Evolutionary conservation across 2,329 filamentous ascomycete genomes (phyloP).

Genomic region (Fonsecaea nubica): DNA sequence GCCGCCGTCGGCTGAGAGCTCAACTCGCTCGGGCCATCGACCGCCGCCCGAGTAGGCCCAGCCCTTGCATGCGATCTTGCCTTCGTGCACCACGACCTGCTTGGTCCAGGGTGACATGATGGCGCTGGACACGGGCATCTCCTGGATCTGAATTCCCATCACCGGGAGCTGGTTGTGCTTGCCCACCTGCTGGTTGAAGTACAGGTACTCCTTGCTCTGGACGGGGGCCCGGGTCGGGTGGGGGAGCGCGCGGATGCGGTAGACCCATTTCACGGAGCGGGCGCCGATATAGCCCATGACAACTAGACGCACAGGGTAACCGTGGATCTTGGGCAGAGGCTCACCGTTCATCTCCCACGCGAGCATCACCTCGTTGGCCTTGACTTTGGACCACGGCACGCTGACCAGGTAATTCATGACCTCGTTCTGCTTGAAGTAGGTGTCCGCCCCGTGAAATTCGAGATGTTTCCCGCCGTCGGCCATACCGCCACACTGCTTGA

Average conservation of each 20-base stretch:
- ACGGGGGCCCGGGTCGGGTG: slow-evolving; percentile 65
- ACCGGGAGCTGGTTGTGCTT: slow-evolving; percentile 68
- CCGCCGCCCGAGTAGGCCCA: slow-evolving; percentile 67
- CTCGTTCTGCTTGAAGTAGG: slow-evolving; percentile 72
- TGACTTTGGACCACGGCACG: slow-evolving; percentile 72
- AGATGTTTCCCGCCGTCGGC: slow-evolving; percentile 64
- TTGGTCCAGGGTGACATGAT: slow-evolving; percentile 70
- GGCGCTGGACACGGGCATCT: slow-evolving; percentile 72
- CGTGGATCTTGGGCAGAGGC: slow-evolving; percentile 69
- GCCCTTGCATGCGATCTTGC: slow-evolving; percentile 65
- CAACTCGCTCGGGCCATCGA: slow-evolving; percentile 67
- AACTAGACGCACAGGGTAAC: slow-evolving; percentile 66
- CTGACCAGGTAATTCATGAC: slow-evolving; percentile 71
- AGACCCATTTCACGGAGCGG: slow-evolving; percentile 64
- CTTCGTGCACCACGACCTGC: slow-evolving; percentile 65
- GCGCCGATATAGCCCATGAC: slow-evolving; percentile 73
- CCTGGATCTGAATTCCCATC: slow-evolving; percentile 71
- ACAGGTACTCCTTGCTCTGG: slow-evolving; percentile 70
- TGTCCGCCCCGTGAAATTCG: slow-evolving; percentile 73
- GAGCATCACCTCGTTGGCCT: slow-evolving; percentile 69
- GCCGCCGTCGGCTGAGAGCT: slow-evolving; percentile 68
- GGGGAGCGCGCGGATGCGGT: slow-evolving; percentile 66
- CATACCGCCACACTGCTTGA: slow-evolving; percentile 72
- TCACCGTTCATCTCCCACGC: slow-evolving; percentile 76
- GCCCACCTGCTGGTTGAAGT: slow-evolving; percentile 71